Evolutionary conservation across 257 asterid species (phyloP).

Genomic region (Schizonepeta tenuifolia): DNA sequence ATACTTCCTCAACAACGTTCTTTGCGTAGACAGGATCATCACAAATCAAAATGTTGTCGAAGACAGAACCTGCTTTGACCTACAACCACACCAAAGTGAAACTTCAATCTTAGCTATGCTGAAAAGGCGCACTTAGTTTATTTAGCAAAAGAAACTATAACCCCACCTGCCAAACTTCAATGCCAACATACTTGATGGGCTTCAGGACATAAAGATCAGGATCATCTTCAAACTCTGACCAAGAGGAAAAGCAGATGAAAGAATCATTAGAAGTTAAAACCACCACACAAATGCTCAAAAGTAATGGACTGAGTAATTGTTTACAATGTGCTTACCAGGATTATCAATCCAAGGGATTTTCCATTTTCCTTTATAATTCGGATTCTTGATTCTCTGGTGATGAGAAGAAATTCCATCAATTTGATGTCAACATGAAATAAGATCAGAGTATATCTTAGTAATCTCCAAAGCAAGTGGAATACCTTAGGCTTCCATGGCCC

Average conservation of each 20-base stretch:
- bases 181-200: conserved; percentile 84
- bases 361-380: conserved; percentile 95
- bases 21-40: conserved; percentile 86
- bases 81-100: conserved; percentile 36
- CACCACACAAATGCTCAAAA: conserved; percentile 8
- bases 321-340: conserved; percentile 60
- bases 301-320: conserved; percentile 5
- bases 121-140: not conserved
- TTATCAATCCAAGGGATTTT: conserved; percentile 89
- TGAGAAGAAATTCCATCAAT: conserved; percentile 21
- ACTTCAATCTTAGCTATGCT: conserved; percentile 16
- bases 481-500: conserved; percentile 89
- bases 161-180: conserved; percentile 92
- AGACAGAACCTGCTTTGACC: conserved; percentile 91
- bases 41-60: conserved; percentile 75
- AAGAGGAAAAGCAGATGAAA: not conserved
- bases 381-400: conserved; percentile 80
- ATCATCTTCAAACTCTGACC: conserved; percentile 83
- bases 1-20: conserved; percentile 70
- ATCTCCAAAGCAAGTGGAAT: conserved; percentile 11
- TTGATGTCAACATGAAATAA: conserved; percentile 15
- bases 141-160: conserved; percentile 1
- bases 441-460: conserved; percentile 5
- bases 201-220: conserved; percentile 85
- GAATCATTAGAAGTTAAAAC: not conserved